A percentile compares a stretch with the other conserved stretches of the same genome.
phyloP scores from a whole-genome alignment of 139 green algal genomes.

The Haematococcus sp. region DNA sequence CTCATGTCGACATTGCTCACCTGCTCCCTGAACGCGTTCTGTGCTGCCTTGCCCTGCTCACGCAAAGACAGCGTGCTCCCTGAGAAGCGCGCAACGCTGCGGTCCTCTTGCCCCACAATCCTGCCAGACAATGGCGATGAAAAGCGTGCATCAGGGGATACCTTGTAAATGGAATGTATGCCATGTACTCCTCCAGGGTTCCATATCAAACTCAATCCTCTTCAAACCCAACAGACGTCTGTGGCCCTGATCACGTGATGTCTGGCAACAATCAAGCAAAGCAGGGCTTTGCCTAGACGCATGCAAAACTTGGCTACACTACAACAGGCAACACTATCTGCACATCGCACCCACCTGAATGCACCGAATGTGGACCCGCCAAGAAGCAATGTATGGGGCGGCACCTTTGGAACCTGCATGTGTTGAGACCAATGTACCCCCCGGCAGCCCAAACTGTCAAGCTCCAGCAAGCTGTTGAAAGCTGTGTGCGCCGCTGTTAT shows the following conservation, averaged over 20 bases:
- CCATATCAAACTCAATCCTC: too few species aligned
- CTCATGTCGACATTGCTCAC: too few species aligned
- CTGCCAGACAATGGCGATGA: background rate
- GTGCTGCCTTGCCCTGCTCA: constrained; percentile 14
- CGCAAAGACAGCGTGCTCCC: constrained; percentile 42
- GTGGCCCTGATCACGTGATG: too few species aligned
- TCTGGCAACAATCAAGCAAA: too few species aligned
- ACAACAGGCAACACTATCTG: background rate
- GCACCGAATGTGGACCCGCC: background rate
- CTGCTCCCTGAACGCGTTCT: constrained; percentile 28
- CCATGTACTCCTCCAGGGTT: background rate
- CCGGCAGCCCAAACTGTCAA: too few species aligned
- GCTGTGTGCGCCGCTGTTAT: too few species aligned
- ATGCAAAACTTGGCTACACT: too few species aligned
- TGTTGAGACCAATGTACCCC: too few species aligned
- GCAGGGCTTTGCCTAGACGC: constrained; percentile 16
- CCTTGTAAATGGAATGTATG: background rate
- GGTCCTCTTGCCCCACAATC: constrained; percentile 5
- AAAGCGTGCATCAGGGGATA: background rate
- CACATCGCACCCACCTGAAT: background rate
- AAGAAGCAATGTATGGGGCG: too few species aligned
- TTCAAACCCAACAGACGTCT: too few species aligned
- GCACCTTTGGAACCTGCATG: too few species aligned
- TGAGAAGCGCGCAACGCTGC: constrained; percentile 8
- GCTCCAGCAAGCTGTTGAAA: too few species aligned